These are phyloP conservation scores for Fusarium scirpi DNA, from an alignment of 2,329 filamentous ascomycete species.

Conservation along the genomic window DNA sequence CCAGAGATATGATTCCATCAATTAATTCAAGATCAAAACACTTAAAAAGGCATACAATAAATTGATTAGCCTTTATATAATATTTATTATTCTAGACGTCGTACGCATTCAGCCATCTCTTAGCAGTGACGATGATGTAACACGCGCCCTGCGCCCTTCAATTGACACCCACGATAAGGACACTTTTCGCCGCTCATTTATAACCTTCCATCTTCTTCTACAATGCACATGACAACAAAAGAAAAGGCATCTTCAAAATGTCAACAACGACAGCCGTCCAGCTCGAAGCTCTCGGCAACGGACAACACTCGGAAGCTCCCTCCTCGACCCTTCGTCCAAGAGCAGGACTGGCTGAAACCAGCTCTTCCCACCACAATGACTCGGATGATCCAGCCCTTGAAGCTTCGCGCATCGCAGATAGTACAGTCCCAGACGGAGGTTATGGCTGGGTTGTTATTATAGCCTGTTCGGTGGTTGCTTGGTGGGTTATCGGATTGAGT, in stretches of 20 bases:
- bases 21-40: no score
- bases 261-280: slow-evolving; percentile 33
- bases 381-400: slow-evolving; percentile 37
- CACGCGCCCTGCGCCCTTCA: slow-evolving; percentile 20
- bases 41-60: rapidly evolving
- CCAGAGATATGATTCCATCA: neutral
- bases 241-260: slow-evolving; percentile 3
- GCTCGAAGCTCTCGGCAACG: slow-evolving; percentile 26
- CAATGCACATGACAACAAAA: neutral
- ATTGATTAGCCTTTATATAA: neutral
- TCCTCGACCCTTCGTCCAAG: slow-evolving; percentile 22
- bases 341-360: slow-evolving; percentile 5
- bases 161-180: slow-evolving; percentile 15
- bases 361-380: rapidly evolving
- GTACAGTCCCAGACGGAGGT: slow-evolving; percentile 46
- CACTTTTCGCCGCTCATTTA: neutral
- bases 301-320: slow-evolving; percentile 1
- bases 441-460: slow-evolving; percentile 47
- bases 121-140: slow-evolving; percentile 14
- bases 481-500: slow-evolving; percentile 68
- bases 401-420: slow-evolving; percentile 40
- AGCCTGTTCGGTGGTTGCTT: slow-evolving; percentile 43
- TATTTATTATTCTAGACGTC: neutral
- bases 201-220: rapidly evolving
- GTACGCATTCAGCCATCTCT: neutral